phyloP scores from a whole-genome alignment of 2,329 filamentous ascomycete genomes.

The Scedosporium boydii region DNA sequence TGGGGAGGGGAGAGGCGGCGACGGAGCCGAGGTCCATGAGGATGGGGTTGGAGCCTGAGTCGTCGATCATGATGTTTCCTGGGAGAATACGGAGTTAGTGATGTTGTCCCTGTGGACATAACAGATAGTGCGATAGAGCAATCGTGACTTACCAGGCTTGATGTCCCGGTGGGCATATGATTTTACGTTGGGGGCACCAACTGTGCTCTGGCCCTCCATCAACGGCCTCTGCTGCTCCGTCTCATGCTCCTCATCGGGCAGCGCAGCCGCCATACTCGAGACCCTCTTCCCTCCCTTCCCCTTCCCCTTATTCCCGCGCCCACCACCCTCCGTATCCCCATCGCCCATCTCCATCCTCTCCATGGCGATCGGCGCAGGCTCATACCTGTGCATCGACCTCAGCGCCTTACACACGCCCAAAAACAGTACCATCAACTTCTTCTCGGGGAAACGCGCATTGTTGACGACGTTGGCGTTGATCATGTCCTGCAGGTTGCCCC shows the following conservation, averaged over 20 bases:
- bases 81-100: conserved; percentile 6
- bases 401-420: conserved; percentile 84
- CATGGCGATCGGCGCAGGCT: conserved; percentile 34
- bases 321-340: conserved; percentile 26
- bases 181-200: conserved; percentile 57
- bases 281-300: conserved; percentile 23
- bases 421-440: conserved; percentile 79
- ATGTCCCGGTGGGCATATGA: conserved; percentile 95
- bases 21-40: conserved; percentile 96
- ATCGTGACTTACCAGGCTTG: conserved; percentile 64
- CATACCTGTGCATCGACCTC: conserved; percentile 85
- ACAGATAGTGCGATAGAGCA: neutral
- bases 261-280: conserved; percentile 21
- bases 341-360: conserved; percentile 45
- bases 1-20: conserved; percentile 74
- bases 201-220: conserved; percentile 69
- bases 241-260: conserved; percentile 58
- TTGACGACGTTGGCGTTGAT: conserved; percentile 99
- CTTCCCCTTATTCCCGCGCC: conserved; percentile 27
- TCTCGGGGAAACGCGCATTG: conserved; percentile 81
- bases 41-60: conserved; percentile 79
- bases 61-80: conserved; percentile 97
- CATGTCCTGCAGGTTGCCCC: conserved; percentile 93
- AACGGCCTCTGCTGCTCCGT: conserved; percentile 70
- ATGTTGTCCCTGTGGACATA: neutral